These are phyloP conservation scores for Yarrowia deformans DNA, from an alignment of 805 yeast genomes.

Conservation along the genomic window DNA sequence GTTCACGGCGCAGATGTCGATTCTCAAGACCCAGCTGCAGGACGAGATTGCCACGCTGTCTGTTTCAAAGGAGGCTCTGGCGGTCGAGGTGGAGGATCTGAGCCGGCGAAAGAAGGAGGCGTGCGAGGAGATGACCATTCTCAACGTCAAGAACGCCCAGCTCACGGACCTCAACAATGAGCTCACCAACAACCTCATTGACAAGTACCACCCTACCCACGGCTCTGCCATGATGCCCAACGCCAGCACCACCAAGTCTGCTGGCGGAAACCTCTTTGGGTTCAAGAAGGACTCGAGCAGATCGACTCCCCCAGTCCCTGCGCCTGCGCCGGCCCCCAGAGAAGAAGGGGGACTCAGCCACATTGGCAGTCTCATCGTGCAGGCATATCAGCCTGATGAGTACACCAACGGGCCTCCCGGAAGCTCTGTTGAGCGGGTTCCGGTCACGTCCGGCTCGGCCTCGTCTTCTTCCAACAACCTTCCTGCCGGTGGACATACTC, in stretches of 20 bases:
- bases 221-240: constrained; percentile 26
- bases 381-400: constrained; percentile 39
- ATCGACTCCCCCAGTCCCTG: constrained; percentile 3
- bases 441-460: constrained; percentile 13
- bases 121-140: constrained; percentile 48
- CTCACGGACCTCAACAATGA: constrained; percentile 52
- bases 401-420: constrained; percentile 37
- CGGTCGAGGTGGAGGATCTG: constrained; percentile 48
- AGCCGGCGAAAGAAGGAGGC: constrained; percentile 45
- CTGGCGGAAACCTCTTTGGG: constrained; percentile 20
- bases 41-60: constrained; percentile 55
- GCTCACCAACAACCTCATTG: constrained; percentile 50
- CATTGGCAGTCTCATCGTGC: constrained; percentile 31
- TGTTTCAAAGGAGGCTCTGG: constrained; percentile 46
- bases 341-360: constrained; percentile 23
- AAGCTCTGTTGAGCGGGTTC: constrained; percentile 36
- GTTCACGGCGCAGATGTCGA: constrained; percentile 57
- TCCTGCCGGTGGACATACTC: constrained; percentile 31
- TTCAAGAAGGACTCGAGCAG: constrained; percentile 31
- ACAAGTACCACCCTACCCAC: constrained; percentile 45
- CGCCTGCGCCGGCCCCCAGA: constrained; percentile 13
- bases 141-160: constrained; percentile 50
- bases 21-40: constrained; percentile 57
- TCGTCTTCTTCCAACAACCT: constrained; percentile 12
- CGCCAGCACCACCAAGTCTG: background rate